A percentile compares a stretch with the other conserved stretches of the same genome.
Evolutionary conservation across 164 flowering plant genomes (phyloP).

Genomic region (Macadamia tetraphylla): DNA sequence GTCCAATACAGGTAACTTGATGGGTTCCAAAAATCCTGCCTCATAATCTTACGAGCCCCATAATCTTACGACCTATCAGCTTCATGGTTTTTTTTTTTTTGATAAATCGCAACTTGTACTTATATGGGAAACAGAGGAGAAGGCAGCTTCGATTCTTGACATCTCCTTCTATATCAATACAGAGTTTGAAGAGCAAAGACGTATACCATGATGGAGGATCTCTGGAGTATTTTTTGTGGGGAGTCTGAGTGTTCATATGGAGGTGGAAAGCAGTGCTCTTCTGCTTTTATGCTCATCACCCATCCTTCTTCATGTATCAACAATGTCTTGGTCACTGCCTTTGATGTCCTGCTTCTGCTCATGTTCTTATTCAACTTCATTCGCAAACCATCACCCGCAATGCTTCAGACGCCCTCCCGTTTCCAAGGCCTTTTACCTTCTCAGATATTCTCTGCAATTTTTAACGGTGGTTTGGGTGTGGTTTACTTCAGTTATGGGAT

Average conservation of each 20-base stretch:
- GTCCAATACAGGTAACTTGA: too few relatives aligned
- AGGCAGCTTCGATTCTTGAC: neutral
- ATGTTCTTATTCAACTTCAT: constrained; percentile 15
- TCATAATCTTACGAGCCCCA: too few relatives aligned
- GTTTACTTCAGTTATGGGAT: constrained; percentile 26
- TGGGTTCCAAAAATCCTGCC: too few relatives aligned
- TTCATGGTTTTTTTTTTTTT: neutral
- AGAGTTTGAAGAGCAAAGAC: constrained; percentile 1
- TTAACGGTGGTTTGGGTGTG: constrained; percentile 26
- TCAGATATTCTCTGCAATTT: constrained; percentile 13
- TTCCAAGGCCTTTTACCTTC: constrained; percentile 3
- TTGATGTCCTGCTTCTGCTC: constrained; percentile 26
- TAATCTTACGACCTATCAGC: neutral
- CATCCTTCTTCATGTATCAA: constrained; percentile 35
- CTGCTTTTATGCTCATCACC: constrained; percentile 7
- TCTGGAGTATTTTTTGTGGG: constrained; percentile 34
- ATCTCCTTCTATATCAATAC: neutral
- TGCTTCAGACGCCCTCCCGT: neutral
- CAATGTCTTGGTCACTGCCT: constrained; percentile 21
- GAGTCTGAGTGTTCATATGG: constrained; percentile 13
- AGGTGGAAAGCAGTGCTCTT: constrained; percentile 10
- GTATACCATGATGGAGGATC: constrained; percentile 18
- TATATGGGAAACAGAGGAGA: too few relatives aligned
- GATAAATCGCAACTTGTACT: too few relatives aligned
- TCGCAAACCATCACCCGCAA: constrained; percentile 4